These are phyloP conservation scores for Naegleria lovaniensis DNA, from an alignment of 208 protist genomes.

Conservation along the genomic window DNA sequence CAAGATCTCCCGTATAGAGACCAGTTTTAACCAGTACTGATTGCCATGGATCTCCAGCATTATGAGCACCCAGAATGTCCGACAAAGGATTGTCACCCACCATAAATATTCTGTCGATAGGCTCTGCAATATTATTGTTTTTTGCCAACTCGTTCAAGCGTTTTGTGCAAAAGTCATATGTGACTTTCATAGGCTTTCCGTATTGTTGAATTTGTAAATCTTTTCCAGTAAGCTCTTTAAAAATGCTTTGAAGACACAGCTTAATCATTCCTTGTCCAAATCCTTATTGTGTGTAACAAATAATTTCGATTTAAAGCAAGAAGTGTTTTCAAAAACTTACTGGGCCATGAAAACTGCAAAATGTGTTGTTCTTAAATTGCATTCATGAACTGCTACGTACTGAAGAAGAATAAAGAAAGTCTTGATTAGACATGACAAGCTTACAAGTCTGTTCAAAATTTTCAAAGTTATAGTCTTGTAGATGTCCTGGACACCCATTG, in stretches of 20 bases:
- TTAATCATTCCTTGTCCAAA: slow-evolving; percentile 11
- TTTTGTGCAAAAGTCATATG: not conserved
- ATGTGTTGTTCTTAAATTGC: no score
- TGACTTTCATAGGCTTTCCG: not conserved
- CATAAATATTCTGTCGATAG: not conserved
- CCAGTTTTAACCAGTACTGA: slow-evolving; percentile 13
- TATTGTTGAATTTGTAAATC: not conserved
- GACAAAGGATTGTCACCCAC: not conserved
- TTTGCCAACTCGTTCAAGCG: not conserved
- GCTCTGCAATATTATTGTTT: not conserved
- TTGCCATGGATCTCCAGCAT: not conserved
- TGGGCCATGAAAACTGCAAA: not conserved
- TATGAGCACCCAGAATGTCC: not conserved
- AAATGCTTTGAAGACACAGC: not conserved
- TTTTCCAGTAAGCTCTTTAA: not conserved
- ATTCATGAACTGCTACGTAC: not conserved
- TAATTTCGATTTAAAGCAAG: no score
- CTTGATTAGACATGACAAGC: not conserved
- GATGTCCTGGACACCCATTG: not conserved
- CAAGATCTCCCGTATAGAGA: not conserved
- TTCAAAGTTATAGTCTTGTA: not conserved
- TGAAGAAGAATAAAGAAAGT: not conserved
- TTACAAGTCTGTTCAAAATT: not conserved
- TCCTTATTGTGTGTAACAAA: no score
- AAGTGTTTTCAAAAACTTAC: not conserved